A percentile compares a stretch with the other conserved stretches of the same genome.
Conservation (phyloP, 257 asterid species). For the Nicotiana tabacum region DNA sequence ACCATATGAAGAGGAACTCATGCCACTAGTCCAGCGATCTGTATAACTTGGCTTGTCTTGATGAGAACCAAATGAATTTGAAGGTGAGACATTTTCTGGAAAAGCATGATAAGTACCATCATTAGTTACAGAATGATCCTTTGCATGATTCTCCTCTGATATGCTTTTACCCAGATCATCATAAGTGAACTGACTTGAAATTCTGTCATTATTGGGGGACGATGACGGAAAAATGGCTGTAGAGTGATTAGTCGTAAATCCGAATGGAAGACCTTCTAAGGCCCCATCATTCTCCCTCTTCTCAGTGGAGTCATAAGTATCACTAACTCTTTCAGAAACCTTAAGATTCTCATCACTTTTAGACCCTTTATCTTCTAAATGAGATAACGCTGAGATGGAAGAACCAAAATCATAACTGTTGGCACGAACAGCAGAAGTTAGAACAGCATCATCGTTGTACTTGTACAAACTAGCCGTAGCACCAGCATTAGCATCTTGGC, state of each 20-base stretch:
- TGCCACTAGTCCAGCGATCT: slow-evolving; percentile 28
- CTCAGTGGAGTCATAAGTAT: slow-evolving; percentile 23
- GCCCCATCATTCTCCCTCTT: slow-evolving; percentile 38
- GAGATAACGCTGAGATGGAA: slow-evolving; percentile 20
- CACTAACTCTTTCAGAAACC: slow-evolving; percentile 24
- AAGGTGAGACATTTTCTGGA: slow-evolving; percentile 29
- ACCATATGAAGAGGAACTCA: slow-evolving; percentile 36
- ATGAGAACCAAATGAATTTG: slow-evolving; percentile 28
- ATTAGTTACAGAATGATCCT: slow-evolving; percentile 31
- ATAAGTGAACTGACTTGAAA: slow-evolving; percentile 29
- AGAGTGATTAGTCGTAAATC: slow-evolving; percentile 21
- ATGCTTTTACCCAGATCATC: slow-evolving; percentile 25
- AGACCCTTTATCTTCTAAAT: slow-evolving; percentile 32
- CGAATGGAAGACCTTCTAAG: slow-evolving; percentile 32
- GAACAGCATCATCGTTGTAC: neutral
- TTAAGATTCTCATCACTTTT: slow-evolving; percentile 30
- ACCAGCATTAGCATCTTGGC: slow-evolving; percentile 20
- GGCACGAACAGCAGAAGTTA: slow-evolving; percentile 19
- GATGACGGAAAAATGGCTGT: slow-evolving; percentile 25
- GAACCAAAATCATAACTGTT: slow-evolving; percentile 19
- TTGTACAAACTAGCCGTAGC: neutral
- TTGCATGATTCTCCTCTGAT: slow-evolving; percentile 27
- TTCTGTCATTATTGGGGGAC: slow-evolving; percentile 24
- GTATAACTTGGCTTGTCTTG: slow-evolving; percentile 35
- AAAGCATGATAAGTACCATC: slow-evolving; percentile 35